Conservation (phyloP, 1,284 basidiomycete genomes). For the Trichosporon sp. region DNA sequence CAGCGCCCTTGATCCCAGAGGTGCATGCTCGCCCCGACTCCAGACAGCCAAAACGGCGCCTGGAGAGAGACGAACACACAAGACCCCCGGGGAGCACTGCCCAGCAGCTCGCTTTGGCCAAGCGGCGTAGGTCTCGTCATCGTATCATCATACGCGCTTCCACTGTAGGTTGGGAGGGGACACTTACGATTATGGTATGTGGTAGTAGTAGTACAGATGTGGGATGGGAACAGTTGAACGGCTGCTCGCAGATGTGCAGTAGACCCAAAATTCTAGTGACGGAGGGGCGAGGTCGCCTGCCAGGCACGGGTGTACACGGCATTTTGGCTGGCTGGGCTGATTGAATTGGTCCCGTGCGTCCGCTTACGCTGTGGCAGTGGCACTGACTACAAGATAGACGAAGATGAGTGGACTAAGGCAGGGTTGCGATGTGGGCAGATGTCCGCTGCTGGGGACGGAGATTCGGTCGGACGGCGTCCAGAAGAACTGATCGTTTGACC, state of each 20-base stretch:
- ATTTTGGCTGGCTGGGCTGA: background rate
- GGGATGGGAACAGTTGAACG: background rate
- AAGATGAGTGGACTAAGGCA: background rate
- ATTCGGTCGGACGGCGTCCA: background rate
- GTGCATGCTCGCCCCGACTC: background rate
- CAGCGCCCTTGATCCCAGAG: background rate
- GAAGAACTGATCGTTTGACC: too few species aligned
- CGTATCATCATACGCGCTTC: conserved; percentile 36
- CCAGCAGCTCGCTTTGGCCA: background rate
- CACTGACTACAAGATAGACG: background rate
- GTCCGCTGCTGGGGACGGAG: background rate
- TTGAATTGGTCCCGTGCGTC: background rate
- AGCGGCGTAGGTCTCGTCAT: conserved; percentile 45
- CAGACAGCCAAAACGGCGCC: conserved; percentile 19
- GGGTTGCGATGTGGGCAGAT: background rate
- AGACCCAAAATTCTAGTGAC: background rate
- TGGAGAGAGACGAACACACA: conserved; percentile 23
- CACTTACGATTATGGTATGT: background rate
- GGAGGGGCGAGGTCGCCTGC: background rate
- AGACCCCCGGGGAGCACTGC: conserved; percentile 6
- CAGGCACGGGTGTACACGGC: background rate
- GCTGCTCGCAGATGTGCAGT: background rate
- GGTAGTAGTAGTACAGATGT: background rate
- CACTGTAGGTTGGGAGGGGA: background rate
- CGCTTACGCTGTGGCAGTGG: background rate